Percentiles rank a stretch among this genome's conserved stretches.
Conservation (phyloP, 140 eudicot genomes). For the Cichorium intybus region DNA sequence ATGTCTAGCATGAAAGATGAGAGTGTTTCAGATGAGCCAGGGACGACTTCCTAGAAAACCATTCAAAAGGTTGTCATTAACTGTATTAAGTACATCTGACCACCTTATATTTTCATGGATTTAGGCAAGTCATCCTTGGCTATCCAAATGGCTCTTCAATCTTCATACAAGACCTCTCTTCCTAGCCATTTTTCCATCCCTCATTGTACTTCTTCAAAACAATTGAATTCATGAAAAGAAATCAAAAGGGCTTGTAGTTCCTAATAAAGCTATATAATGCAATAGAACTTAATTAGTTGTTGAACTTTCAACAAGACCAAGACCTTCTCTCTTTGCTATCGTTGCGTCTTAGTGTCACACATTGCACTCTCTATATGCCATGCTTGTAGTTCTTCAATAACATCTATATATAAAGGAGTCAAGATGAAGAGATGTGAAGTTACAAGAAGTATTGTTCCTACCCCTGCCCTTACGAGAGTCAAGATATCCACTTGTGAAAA, state of each 20-base stretch:
- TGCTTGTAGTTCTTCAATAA: slow-evolving; percentile 15
- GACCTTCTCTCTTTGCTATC: background rate
- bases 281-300: background rate
- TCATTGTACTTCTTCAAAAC: background rate
- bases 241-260: background rate
- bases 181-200: slow-evolving; percentile 7
- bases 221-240: background rate
- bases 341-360: background rate
- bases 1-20: slow-evolving; percentile 44
- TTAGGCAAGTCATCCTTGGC: slow-evolving; percentile 96
- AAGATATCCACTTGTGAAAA: slow-evolving; percentile 21
- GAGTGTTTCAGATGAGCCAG: slow-evolving; percentile 41
- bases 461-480: slow-evolving; percentile 5
- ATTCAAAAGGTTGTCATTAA: slow-evolving; percentile 1
- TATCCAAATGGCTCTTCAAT: slow-evolving; percentile 53
- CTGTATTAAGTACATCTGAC: slow-evolving; percentile 15
- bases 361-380: slow-evolving; percentile 14
- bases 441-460: slow-evolving; percentile 22
- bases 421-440: slow-evolving; percentile 6
- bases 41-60: slow-evolving; percentile 32
- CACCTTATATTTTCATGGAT: slow-evolving; percentile 11
- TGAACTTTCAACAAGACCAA: slow-evolving; percentile 5
- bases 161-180: slow-evolving; percentile 48
- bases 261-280: background rate
- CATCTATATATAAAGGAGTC: slow-evolving; percentile 34